Evolutionary conservation across 768 basidiomycete species (phyloP), one percentile per base, ranked within the genome.

Genomic region (Chalciporus sphaerocephalus): DNA sequence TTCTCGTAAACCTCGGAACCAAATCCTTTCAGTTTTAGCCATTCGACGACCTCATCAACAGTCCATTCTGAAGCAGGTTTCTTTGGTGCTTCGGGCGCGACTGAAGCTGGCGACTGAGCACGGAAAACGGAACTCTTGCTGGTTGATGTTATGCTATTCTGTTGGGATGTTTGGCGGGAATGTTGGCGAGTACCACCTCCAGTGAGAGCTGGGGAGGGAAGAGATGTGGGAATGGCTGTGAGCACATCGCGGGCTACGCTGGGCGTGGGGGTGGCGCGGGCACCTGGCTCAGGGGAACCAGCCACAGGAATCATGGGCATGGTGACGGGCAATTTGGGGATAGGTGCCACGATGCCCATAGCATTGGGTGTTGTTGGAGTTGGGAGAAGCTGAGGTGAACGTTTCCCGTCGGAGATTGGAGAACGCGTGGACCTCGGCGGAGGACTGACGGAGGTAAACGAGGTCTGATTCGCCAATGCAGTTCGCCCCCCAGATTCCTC

Each of bases 41-140:
- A 99, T 0, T 85, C 85, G 1, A 92, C 73, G 6, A 99, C 96
- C 32, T 97, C 85, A 0, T 89, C 87, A 0, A 97, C 80, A 1
- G 68, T 74, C 96, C 96, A 99, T 44, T 88, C 85, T 0, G 75
- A 74, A 1, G 89, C 78, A 53, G 76, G 72, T 42, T 69, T 74
- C 40, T 53, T 65, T n/a, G 39, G 46, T 3, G 27, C 32, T 4
- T 55, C 61, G 9, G 45, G 25, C 50, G 59, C 57, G 15, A n/a
- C 30, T 5, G 30, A 15, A 42, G 61, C 45, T 34, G 55, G 25
- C 1, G 48, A 44, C 27, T 53, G 52, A 21, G 47, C 59, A 42
- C 30, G 30, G 48, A 59, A 25, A 23, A 43, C 55, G 32, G 64
- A 65, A 45, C 64, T 11, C 24, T 36, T 61, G 13, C 56, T 44